Evolutionary conservation across 2,329 filamentous ascomycete species (phyloP).

Genomic region (Aspergillus pseudonomiae): DNA sequence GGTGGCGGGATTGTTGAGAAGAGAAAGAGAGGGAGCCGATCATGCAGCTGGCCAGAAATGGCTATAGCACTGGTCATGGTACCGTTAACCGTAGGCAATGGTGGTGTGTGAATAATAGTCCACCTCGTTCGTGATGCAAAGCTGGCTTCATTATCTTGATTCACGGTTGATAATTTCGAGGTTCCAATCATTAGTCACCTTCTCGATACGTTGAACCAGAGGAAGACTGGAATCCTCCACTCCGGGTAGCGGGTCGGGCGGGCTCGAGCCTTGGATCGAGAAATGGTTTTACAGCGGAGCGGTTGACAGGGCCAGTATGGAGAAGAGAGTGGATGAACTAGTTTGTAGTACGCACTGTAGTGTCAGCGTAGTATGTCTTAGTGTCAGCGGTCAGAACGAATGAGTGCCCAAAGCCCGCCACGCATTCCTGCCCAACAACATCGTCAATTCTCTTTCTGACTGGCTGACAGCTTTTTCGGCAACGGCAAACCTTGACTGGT

Average conservation of each 20-base stretch:
- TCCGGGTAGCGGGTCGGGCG: conserved; percentile 8
- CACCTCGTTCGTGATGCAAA: not conserved
- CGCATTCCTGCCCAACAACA: conserved; percentile 42
- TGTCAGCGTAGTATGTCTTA: conserved; percentile 7
- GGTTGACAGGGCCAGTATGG: conserved; percentile 2
- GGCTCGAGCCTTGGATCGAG: conserved; percentile 10
- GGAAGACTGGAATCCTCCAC: not conserved
- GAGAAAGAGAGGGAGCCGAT: not conserved
- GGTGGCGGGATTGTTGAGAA: conserved; percentile 1
- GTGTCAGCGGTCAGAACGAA: conserved; percentile 17
- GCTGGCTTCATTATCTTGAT: not conserved
- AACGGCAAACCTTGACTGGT: not conserved
- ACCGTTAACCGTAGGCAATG: not conserved
- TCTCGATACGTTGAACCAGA: not conserved
- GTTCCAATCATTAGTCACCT: not conserved
- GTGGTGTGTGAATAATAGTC: not conserved
- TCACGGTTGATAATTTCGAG: not conserved
- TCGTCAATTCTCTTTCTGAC: conserved; percentile 16
- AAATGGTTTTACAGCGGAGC: not conserved
- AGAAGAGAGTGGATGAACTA: conserved; percentile 3
- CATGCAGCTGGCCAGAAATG: conserved; percentile 3
- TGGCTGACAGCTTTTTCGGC: conserved; percentile 2
- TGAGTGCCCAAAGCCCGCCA: conserved; percentile 38
- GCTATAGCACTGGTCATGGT: not conserved
- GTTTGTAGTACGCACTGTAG: conserved; percentile 1